Conservation (phyloP, 177 flowering plant genomes). For the Vitis hybrid region DNA sequence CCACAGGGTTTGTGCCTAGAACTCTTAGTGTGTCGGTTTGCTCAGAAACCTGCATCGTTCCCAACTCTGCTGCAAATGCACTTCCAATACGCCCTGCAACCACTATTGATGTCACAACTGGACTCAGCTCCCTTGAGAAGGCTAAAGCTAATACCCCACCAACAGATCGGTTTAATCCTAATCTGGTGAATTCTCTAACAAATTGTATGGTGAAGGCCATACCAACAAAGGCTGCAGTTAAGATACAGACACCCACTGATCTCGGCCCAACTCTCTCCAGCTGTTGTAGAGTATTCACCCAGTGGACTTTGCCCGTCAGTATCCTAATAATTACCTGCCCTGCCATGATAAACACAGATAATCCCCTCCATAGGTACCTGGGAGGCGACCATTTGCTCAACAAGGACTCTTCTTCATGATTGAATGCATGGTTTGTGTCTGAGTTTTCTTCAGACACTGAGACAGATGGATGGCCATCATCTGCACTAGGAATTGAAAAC, state of each 20-base stretch:
- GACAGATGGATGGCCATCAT: slow-evolving; percentile 42
- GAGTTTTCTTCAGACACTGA: slow-evolving; percentile 32
- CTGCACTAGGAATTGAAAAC: slow-evolving; percentile 31
- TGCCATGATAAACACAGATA: slow-evolving; percentile 64
- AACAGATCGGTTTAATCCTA: slow-evolving; percentile 78
- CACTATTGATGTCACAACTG: slow-evolving; percentile 84
- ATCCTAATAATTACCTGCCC: slow-evolving; percentile 74
- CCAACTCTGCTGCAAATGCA: slow-evolving; percentile 91
- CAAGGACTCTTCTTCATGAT: slow-evolving; percentile 24
- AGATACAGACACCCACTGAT: slow-evolving; percentile 83
- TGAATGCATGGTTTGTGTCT: slow-evolving; percentile 29
- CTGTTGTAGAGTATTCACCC: slow-evolving; percentile 85
- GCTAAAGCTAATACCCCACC: slow-evolving; percentile 91
- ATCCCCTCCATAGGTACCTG: slow-evolving; percentile 73
- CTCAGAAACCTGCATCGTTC: slow-evolving; percentile 98
- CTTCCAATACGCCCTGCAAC: slow-evolving; percentile 95
- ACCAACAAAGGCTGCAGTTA: slow-evolving; percentile 87
- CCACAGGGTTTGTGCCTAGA: slow-evolving; percentile 80
- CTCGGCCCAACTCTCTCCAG: slow-evolving; percentile 86
- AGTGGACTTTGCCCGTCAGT: slow-evolving; percentile 71
- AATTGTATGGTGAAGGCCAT: slow-evolving; percentile 98
- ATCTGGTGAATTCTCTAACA: slow-evolving; percentile 82
- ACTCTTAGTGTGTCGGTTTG: slow-evolving; percentile 89
- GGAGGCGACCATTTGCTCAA: slow-evolving; percentile 82
- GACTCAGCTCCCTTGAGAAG: slow-evolving; percentile 87